Evolutionary conservation across 805 yeast species (phyloP), one percentile per base, ranked within the genome.

Genomic region (Saccharomycopsis javanensis): DNA sequence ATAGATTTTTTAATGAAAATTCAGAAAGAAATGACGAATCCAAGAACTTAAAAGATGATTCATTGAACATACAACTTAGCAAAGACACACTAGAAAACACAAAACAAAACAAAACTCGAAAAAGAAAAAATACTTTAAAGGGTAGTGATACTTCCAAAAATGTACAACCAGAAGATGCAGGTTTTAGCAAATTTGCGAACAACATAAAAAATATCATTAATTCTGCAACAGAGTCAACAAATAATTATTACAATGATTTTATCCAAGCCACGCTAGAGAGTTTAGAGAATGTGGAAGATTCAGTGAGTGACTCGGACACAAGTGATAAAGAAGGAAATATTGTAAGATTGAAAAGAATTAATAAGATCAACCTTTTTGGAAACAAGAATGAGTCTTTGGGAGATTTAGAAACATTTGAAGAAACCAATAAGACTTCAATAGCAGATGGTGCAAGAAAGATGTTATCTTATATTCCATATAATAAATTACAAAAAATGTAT

Each of bases 1-100:
- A 51, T 23, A 55, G 50, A 23, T 60, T 60, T 34, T 60, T 60
- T 30, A 57, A 60, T 30, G 62, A 60, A n/a, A 57, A 51, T 18
- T 57, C 60, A 11, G 62, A 57, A 57, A 51, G 25, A 33, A 13
- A n/a, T 30, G 33, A 28, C 23, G 23, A 27, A 30, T n/a, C 35
- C 31, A 28, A 28, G 11, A 27, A 25, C 7, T 10, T 23, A 1
- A 48, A 48, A 27, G 11, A 27, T 28, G 46, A 52, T 28, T 13
- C 6, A 2, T 20, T 23, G 48, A 42, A 42, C 8, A 2, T 20
- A 3, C 18, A 42, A 8, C 35, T 15, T 31, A 42, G 3, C 23
- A 18, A 42, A 42, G 48, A 42, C 6, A 42, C 18, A 42, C 18
- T 20, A 10, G 48, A 42, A 20, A 42, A 42, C 23, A 6, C n/a